Base-by-base conservation (phyloP, 441 rosid species). In the Theobroma grandiflorum region DNA sequence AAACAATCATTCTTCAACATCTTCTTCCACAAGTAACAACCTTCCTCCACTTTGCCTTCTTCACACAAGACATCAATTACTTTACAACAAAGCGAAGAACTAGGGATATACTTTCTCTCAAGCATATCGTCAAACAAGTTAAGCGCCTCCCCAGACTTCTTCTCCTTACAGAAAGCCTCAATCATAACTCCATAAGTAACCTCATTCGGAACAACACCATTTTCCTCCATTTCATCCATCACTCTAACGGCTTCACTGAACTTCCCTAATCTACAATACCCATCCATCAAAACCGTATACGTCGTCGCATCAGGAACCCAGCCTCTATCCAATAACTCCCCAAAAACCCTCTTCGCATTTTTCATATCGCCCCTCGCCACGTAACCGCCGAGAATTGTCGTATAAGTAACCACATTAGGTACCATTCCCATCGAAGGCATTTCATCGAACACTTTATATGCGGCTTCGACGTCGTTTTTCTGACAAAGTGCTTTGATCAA, bases 211-310 rank as follows among this genome's bases (percentile, higher is more conserved):
- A 85, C 88, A 62, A 95, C 88, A 33, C 86, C 91, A 31, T 91
- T 89, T 63, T 85, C 90, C 77, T 91, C 97, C 99, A 95, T 95
- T 3, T 91, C 93, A 86, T 95, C 98, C 98, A 95, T 95, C 18
- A 90, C 89, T 85, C 76, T 88, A 78, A 91, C 85, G 4, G 99
- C 98, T 80, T 95, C 95, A 68, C 47, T 81, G 69, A 95, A 74
- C n/a, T 74, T 92, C 78, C 96, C 97, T 77, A 84, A 76, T 84
- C 78, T 85, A 74, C 95, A 91, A 77, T 94, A 91, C 78, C 98
- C 99, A 82, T 91, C 92, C 94, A 94, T 95, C 72, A 94, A 86
- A 64, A 92, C 80, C 0, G 97, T 90, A 74, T 91, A 94, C 1
- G 94, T 91, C 1, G 88, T 92, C 8, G 87, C 95, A 82, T 95